phyloP scores from a whole-genome alignment of 176 grass and related monocot genomes.

The Zizania latifolia region DNA sequence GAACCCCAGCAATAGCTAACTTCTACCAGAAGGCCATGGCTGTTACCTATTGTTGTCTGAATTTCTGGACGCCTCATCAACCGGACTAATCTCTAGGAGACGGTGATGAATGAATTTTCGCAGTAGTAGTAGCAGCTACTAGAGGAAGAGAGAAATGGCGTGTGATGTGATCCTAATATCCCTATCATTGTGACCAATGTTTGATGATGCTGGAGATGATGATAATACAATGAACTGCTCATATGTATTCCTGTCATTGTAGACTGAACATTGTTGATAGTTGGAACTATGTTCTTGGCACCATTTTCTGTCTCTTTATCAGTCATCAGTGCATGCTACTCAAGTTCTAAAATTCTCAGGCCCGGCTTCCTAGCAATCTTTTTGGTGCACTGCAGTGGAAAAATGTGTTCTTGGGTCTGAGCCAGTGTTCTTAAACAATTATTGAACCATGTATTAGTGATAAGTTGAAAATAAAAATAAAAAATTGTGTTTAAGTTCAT shows the following conservation, averaged over 20 bases:
- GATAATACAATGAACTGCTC: constrained; percentile 16
- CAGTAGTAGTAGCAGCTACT: constrained; percentile 12
- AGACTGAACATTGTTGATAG: constrained; percentile 25
- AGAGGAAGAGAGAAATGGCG: constrained; percentile 10
- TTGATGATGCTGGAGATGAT: constrained; percentile 6
- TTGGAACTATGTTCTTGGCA: background rate
- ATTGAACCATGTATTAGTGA: too few species aligned
- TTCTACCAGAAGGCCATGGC: background rate
- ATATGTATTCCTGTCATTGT: constrained; percentile 18
- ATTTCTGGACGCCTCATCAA: constrained; percentile 15
- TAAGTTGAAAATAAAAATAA: too few species aligned
- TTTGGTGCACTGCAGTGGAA: too few species aligned
- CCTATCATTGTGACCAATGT: background rate
- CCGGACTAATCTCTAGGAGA: constrained; percentile 12
- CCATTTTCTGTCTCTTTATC: background rate
- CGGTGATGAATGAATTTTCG: constrained; percentile 19
- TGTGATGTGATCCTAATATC: background rate
- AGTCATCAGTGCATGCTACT: too few species aligned
- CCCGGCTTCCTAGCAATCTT: too few species aligned
- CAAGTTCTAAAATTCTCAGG: too few species aligned
- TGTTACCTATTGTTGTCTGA: constrained; percentile 3
- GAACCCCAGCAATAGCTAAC: constrained; percentile 42
- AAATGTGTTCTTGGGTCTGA: too few species aligned
- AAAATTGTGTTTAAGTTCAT: too few species aligned
- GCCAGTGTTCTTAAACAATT: too few species aligned